Evolutionary conservation across 352 stramenopile species (phyloP), one percentile per base, ranked within the genome.

Genomic region (Globisporangium perplexum): DNA sequence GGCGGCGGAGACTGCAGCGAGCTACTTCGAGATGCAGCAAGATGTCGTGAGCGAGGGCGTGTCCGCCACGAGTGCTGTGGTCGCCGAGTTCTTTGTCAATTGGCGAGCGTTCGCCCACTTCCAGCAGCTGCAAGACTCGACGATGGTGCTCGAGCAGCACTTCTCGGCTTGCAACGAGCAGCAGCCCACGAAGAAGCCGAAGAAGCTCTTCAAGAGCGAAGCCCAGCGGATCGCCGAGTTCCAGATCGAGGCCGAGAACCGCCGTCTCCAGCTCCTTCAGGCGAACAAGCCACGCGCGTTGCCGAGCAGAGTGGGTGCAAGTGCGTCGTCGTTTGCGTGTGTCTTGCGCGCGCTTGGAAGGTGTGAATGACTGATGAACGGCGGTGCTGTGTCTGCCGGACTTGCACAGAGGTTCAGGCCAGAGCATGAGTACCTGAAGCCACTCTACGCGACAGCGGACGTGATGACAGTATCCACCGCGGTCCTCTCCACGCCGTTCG

Each of bases 61-160:
- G 1, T 30, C 31, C 12, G 28, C 54, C 7, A 63, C 50, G 14
- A 35, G 53, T 11, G 53, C 50, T 0, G 33, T 56, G 6, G 47
- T 78, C 28, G 24, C 56, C 15, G 69, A 76, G 33, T 67, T 85
- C 39, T 59, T 82, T 11, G 62, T 56, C n/a, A 69, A 83, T 43
- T 88, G 77, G 77, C 53, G 50, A 30, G 51, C 71, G 1, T 86
- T 85, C 31, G 54, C 74, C 11, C 56, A 66, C 33, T 83, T 86
- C 22, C 77, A 86, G 42, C 60, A 74, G 23, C 59, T 88, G 0
- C 77, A 86, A 28, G 56, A 76, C 35, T 64, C 72, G 15, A 54
- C 60, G 0, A 42, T 65, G 5, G 53, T 85, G 8, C 72, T 74
- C 18, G 63, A 72, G 3, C 20, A 33, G 12, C 26, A 12, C 24